Evolutionary conservation across 1,139 yeast species (phyloP).

Genomic region (Diutina rugosa): DNA sequence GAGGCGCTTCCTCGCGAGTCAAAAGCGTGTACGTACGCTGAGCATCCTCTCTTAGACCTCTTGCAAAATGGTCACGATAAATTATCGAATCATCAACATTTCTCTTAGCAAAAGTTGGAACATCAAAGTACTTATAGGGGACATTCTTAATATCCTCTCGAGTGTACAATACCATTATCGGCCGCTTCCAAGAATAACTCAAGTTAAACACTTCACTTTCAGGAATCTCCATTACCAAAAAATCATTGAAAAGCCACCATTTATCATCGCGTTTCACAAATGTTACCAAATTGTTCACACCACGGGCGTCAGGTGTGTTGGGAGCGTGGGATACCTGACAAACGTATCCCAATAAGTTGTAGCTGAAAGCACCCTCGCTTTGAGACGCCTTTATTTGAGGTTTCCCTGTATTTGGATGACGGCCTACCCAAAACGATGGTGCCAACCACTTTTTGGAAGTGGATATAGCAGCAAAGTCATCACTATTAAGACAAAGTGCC

Average conservation of each 20-base stretch:
- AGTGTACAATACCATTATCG: slow-evolving; percentile 62
- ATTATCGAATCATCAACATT: slow-evolving; percentile 42
- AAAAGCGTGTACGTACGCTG: slow-evolving; percentile 53
- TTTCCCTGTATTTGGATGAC: slow-evolving; percentile 4
- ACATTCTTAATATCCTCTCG: slow-evolving; percentile 14
- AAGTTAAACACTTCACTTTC: slow-evolving; percentile 66
- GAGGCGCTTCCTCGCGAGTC: slow-evolving; percentile 57
- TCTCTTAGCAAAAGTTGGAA: slow-evolving; percentile 20
- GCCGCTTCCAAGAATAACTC: slow-evolving; percentile 69
- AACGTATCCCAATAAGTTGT: slow-evolving; percentile 55
- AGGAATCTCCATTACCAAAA: slow-evolving; percentile 67
- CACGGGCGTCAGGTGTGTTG: slow-evolving; percentile 12
- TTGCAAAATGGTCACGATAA: slow-evolving; percentile 66
- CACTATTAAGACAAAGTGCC: slow-evolving; percentile 40
- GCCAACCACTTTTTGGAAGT: slow-evolving; percentile 44
- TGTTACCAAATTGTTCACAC: slow-evolving; percentile 44
- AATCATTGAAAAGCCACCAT: slow-evolving; percentile 90
- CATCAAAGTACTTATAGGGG: slow-evolving; percentile 11
- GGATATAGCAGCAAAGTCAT: slow-evolving; percentile 27
- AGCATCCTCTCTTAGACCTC: slow-evolving; percentile 49
- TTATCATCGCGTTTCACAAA: slow-evolving; percentile 31
- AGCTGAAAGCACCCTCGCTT: slow-evolving; percentile 22
- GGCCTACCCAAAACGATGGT: slow-evolving; percentile 34
- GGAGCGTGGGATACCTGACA: slow-evolving; percentile 50
- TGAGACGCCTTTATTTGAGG: slow-evolving; percentile 23